Evolutionary conservation across 305 asterid species (phyloP), one percentile per base, ranked within the genome.

Genomic region (Stenogyne calaminthoides): DNA sequence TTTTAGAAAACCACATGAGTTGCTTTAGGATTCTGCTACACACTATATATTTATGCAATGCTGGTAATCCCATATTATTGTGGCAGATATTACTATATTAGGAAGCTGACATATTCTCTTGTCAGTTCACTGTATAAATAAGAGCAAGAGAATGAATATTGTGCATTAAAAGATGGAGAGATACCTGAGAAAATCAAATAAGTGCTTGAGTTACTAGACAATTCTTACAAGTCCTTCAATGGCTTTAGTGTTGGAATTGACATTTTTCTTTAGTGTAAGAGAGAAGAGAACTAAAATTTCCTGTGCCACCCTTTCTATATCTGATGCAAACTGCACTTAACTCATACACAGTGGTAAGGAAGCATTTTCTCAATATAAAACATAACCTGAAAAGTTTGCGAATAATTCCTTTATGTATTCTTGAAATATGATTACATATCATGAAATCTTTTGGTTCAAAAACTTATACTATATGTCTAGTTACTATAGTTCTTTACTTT

Each of bases 191-290:
- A 59, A 68, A 58, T 12, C 18, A 46, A 46, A 46, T 36, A 57
- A 42, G 49, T 49, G 71, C 52, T 70, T 29, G 58, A 65, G 58
- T 77, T 77, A 74, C 37, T 52, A 3, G 56, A 66, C 67, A 77
- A 47, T 54, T 44, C 34, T 76, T 67, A 66, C 59, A 60, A 79
- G 46, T 67, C 58, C 7, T 54, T 72, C 60, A 55, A 57, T 49
- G 27, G 29, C 8, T 69, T n/a, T 42, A 42, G 37, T 55, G 20
- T 40, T 71, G 59, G 64, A 14, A 42, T 58, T 46, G 64, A 25
- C 59, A 55, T 63, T 66, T 34, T 70, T 67, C 64, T 64, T 52
- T 62, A 54, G 39, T 61, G 36, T 46, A 16, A 15, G 61, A 46
- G 47, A 46, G 62, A 61, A 51, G 46, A 54, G 42, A 44, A 11